Evolutionary conservation across 164 flowering plant species (phyloP), one percentile per base, ranked within the genome.

Genomic region (Magnolia sinica): DNA sequence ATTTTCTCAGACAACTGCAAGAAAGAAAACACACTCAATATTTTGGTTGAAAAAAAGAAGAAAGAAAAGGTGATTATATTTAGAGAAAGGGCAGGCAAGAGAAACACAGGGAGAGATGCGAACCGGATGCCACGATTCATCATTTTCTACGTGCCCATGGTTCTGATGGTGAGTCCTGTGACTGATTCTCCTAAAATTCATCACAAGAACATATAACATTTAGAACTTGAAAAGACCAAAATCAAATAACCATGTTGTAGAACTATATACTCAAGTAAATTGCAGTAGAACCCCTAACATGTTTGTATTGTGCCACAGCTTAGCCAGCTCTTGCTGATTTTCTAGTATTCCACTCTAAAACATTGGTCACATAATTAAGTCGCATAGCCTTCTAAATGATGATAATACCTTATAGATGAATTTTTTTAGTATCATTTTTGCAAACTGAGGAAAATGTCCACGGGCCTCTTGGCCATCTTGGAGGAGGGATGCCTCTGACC

Each of bases 81-180:
- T 37, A 71, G 11, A 7, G 18, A 77, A n/a, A 10, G 73, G 14
- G 11, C 22, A 22, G 31, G 13, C 11, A 11, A 31, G 13, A 14
- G 29, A 20, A 65, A 65, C 69, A 66, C 22, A 22, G 7, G 45
- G 19, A 66, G 22, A 68, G 75, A 13, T 67, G 76, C 87, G 74
- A 50, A 84, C 87, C 22, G 87, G 87, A 71, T 84, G 87, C 88
- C 88, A 86, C 5, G 88, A 86, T 80, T 86, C 88, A 52, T 86
- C 88, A 5, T 84, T 84, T 75, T 86, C 88, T 7, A 87, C 88
- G 67, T 88, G 86, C 9, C 91, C 91, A 73, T 87, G 90, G 77
- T 88, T 88, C 76, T 87, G 88, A 76, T 88, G 91, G 77, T 88
- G 91, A 50, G 88, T 88, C 73, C 87, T 85, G 70, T 88, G 91